Percentiles rank a stretch among this genome's conserved stretches.
These are phyloP conservation scores for Truncatella angustata DNA, from an alignment of 2,329 filamentous ascomycete species.

Conservation along the genomic window DNA sequence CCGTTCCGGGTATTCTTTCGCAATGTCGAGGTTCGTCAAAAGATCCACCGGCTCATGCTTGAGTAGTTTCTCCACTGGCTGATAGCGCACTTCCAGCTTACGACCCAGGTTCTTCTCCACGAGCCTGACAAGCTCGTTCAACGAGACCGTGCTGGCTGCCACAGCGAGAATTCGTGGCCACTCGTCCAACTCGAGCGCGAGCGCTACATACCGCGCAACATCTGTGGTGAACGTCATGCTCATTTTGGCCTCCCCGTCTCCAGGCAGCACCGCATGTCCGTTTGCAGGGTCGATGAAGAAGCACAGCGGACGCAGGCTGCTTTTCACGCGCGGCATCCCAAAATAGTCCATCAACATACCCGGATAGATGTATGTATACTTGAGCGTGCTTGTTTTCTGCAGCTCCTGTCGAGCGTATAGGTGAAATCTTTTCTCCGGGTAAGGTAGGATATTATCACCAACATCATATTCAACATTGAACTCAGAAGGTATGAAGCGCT, in stretches of 20 bases:
- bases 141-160: constrained; percentile 23
- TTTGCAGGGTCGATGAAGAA: constrained; percentile 28
- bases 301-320: constrained; percentile 24
- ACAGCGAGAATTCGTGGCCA: constrained; percentile 29
- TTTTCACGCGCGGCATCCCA: constrained; percentile 25
- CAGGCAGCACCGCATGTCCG: constrained; percentile 26
- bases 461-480: constrained; percentile 36
- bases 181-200: constrained; percentile 26
- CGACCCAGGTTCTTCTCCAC: constrained; percentile 17
- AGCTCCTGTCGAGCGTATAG: constrained; percentile 24
- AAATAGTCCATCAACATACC: constrained; percentile 38
- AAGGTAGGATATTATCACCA: constrained; percentile 30
- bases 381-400: constrained; percentile 27
- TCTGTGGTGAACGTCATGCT: constrained; percentile 30
- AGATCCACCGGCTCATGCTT: constrained; percentile 21
- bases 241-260: constrained; percentile 29
- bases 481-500: constrained; percentile 35
- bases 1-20: constrained; percentile 20
- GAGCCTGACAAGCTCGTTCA: constrained; percentile 27
- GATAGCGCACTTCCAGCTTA: constrained; percentile 24
- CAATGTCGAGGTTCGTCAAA: constrained; percentile 25
- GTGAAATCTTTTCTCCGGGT: constrained; percentile 31
- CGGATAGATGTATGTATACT: constrained; percentile 32
- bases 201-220: constrained; percentile 26
- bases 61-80: constrained; percentile 22